These are phyloP conservation scores for Ophiostoma sp. DNA, from an alignment of 2,329 filamentous ascomycete genomes.

Conservation along the genomic window DNA sequence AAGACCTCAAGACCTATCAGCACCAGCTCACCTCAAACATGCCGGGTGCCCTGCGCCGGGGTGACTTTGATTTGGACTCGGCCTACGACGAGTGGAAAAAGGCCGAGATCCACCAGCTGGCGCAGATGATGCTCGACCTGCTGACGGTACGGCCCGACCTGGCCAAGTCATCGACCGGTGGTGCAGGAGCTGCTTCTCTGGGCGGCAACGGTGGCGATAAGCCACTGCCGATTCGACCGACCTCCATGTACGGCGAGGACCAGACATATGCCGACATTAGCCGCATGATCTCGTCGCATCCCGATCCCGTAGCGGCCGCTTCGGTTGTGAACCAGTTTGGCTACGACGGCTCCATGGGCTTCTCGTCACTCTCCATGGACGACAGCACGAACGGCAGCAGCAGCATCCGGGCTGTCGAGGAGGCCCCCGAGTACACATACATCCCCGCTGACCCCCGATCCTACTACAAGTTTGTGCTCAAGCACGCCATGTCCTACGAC, in stretches of 20 bases:
- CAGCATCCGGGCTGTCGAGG: slow-evolving; percentile 57
- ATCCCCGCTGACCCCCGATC: slow-evolving; percentile 81
- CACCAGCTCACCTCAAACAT: slow-evolving; percentile 80
- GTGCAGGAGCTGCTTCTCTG: slow-evolving; percentile 35
- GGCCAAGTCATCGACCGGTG: slow-evolving; percentile 69
- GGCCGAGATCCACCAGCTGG: slow-evolving; percentile 80
- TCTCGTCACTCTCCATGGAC: slow-evolving; percentile 65
- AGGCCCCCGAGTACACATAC: slow-evolving; percentile 76
- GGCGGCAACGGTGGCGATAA: slow-evolving; percentile 44
- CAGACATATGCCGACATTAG: slow-evolving; percentile 55
- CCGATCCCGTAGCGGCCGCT: slow-evolving; percentile 35
- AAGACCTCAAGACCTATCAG: slow-evolving; percentile 92
- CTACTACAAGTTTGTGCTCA: slow-evolving; percentile 80
- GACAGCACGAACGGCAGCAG: slow-evolving; percentile 40
- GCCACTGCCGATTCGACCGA: slow-evolving; percentile 56
- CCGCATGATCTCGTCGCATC: slow-evolving; percentile 49
- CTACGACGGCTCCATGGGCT: slow-evolving; percentile 67
- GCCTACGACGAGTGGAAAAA: slow-evolving; percentile 89
- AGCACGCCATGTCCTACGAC: slow-evolving; percentile 71
- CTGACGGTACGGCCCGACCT: slow-evolving; percentile 82
- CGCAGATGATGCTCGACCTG: slow-evolving; percentile 90
- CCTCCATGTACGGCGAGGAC: slow-evolving; percentile 49
- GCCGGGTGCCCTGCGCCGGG: slow-evolving; percentile 71
- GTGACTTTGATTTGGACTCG: slow-evolving; percentile 89
- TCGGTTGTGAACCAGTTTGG: slow-evolving; percentile 41